phyloP scores from a whole-genome alignment of 768 basidiomycete genomes.

The Suillus occidentalis region DNA sequence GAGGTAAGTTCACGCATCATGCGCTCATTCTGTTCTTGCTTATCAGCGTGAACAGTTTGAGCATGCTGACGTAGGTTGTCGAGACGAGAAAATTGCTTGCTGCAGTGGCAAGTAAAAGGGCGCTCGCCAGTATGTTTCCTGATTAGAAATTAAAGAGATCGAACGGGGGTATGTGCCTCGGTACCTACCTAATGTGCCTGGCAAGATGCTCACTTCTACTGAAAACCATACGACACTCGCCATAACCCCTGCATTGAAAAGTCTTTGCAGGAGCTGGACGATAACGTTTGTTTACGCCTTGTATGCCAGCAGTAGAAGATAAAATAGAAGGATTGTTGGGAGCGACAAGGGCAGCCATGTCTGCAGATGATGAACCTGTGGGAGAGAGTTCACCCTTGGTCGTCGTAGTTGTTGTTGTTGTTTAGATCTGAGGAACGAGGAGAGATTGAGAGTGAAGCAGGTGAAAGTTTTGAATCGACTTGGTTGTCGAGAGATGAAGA shows the following conservation, averaged over 20 bases:
- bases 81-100: constrained; percentile 92
- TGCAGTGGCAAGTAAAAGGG: constrained; percentile 94
- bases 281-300: constrained; percentile 59
- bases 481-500: constrained; percentile 25
- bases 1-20: constrained; percentile 91
- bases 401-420: constrained; percentile 2
- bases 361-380: constrained; percentile 8
- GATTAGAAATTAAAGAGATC: constrained; percentile 28
- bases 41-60: constrained; percentile 95
- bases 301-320: constrained; percentile 15
- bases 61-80: constrained; percentile 98
- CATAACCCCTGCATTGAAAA: constrained; percentile 93
- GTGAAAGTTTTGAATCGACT: constrained; percentile 13
- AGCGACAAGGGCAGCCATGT: constrained; percentile 38
- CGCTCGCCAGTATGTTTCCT: constrained; percentile 99
- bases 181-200: constrained; percentile 84
- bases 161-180: constrained; percentile 24
- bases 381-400: constrained; percentile 11
- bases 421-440: constrained; percentile 10
- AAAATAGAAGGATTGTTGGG: constrained; percentile 21
- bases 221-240: constrained; percentile 96
- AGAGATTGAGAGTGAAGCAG: constrained; percentile 11
- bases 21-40: constrained; percentile 81
- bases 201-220: constrained; percentile 94
- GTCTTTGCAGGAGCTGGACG: constrained; percentile 88